Conservation (phyloP, 495 filamentous ascomycete genomes). For the Neurospora sp. region DNA sequence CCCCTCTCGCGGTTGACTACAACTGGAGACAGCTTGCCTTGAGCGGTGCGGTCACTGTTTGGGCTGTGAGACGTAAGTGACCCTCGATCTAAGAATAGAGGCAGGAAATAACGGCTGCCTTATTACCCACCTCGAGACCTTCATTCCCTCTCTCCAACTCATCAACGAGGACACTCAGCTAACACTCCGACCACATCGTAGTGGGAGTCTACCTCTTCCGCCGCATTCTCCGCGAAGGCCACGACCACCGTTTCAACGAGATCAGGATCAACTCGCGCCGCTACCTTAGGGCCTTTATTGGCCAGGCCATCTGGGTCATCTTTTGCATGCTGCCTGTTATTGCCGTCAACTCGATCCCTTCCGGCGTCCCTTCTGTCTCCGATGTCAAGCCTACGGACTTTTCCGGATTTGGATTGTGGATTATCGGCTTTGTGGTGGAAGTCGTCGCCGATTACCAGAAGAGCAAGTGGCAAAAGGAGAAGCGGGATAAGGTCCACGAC, state of each 20-base stretch:
- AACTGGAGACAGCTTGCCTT: conserved; percentile 55
- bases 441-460: conserved; percentile 51
- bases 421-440: conserved; percentile 48
- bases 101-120: background rate
- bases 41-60: conserved; percentile 44
- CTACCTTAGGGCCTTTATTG: conserved; percentile 46
- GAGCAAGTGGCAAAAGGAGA: conserved; percentile 42
- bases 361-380: conserved; percentile 33
- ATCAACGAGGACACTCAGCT: background rate
- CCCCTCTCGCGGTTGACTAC: conserved; percentile 36
- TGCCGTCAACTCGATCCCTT: conserved; percentile 47
- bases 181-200: conserved; percentile 13
- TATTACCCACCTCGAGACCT: background rate
- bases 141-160: background rate
- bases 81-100: background rate
- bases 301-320: conserved; percentile 54
- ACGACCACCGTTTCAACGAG: conserved; percentile 52
- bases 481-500: conserved; percentile 47
- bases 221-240: conserved; percentile 41
- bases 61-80: conserved; percentile 45
- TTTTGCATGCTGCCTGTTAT: conserved; percentile 52
- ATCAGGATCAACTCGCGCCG: conserved; percentile 42
- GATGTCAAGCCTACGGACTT: conserved; percentile 36
- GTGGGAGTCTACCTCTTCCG: conserved; percentile 52
- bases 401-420: conserved; percentile 43